Percentiles rank a stretch among this genome's conserved stretches.
Conservation (phyloP, 2,329 filamentous ascomycete species). For the Bipolaris cookei region DNA sequence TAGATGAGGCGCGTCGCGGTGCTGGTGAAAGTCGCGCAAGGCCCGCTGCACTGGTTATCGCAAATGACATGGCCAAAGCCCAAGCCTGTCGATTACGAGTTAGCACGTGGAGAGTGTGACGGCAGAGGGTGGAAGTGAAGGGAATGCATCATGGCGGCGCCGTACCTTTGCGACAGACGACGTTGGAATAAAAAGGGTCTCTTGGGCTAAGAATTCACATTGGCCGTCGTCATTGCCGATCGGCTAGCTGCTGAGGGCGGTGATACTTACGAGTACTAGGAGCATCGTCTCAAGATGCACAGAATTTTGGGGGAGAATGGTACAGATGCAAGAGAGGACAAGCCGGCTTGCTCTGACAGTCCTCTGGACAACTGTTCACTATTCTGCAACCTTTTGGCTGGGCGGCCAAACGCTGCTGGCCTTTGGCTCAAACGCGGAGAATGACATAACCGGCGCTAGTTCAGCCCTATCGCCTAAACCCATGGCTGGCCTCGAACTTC, state of each 20-base stretch:
- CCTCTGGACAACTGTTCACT: constrained; percentile 20
- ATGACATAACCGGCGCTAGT: constrained; percentile 39
- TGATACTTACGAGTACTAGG: constrained; percentile 29
- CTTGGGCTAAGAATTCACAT: constrained; percentile 39
- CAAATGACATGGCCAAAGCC: constrained; percentile 49
- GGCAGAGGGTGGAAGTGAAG: constrained; percentile 8
- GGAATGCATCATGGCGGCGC: constrained; percentile 27
- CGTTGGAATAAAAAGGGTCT: constrained; percentile 32
- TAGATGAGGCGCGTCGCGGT: constrained; percentile 35
- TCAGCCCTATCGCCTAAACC: constrained; percentile 38
- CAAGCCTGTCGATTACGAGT: constrained; percentile 35
- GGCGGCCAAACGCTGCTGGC: constrained; percentile 18
- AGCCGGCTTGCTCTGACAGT: neutral
- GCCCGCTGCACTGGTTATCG: constrained; percentile 37
- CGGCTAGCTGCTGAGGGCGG: constrained; percentile 31
- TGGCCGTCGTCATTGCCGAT: constrained; percentile 43
- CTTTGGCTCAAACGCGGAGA: constrained; percentile 22
- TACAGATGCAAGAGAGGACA: neutral
- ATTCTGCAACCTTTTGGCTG: constrained; percentile 4
- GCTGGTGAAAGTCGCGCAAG: constrained; percentile 27
- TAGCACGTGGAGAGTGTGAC: constrained; percentile 22
- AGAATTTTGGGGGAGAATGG: neutral
- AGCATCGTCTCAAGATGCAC: constrained; percentile 23
- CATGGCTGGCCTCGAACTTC: constrained; percentile 28
- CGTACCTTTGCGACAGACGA: constrained; percentile 34